Percentiles rank a stretch among this genome's conserved stretches.
Evolutionary conservation across 2,329 filamentous ascomycete species (phyloP).

Genomic region (Trichoderma pleuroti): DNA sequence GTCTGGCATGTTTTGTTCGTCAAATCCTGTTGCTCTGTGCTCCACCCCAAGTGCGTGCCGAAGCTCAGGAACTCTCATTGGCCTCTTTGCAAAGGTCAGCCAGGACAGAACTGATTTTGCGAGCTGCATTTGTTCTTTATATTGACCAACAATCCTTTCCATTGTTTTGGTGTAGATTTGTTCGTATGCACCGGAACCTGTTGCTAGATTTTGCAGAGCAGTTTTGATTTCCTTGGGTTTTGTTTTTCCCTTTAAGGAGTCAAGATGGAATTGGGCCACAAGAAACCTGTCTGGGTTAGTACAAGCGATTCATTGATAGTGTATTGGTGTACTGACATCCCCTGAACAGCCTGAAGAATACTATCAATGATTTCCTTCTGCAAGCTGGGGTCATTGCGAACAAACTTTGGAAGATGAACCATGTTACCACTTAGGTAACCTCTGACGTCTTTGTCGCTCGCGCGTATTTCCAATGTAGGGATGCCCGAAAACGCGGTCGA

Average conservation of each 20-base stretch:
- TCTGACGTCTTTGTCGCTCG: not conserved
- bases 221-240: not conserved
- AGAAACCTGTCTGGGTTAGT: not conserved
- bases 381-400: fast-evolving
- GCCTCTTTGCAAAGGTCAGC: not conserved
- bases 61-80: not conserved
- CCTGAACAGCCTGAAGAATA: not conserved
- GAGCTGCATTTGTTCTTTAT: fast-evolving
- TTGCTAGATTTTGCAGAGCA: not conserved
- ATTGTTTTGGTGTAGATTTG: fast-evolving
- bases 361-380: not conserved
- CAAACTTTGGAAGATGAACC: not conserved
- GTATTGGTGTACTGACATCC: not conserved
- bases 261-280: fast-evolving
- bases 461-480: not conserved
- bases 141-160: fast-evolving
- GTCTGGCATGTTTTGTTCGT: fast-evolving
- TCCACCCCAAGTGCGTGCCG: fast-evolving
- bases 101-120: not conserved
- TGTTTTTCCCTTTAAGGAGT: not conserved
- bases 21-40: fast-evolving
- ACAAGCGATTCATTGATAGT: not conserved
- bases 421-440: not conserved
- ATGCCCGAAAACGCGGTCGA: not conserved
- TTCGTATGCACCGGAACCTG: not conserved